Conservation (phyloP, 2,329 filamentous ascomycete genomes). For the Penicillium fuscoglaucum region DNA sequence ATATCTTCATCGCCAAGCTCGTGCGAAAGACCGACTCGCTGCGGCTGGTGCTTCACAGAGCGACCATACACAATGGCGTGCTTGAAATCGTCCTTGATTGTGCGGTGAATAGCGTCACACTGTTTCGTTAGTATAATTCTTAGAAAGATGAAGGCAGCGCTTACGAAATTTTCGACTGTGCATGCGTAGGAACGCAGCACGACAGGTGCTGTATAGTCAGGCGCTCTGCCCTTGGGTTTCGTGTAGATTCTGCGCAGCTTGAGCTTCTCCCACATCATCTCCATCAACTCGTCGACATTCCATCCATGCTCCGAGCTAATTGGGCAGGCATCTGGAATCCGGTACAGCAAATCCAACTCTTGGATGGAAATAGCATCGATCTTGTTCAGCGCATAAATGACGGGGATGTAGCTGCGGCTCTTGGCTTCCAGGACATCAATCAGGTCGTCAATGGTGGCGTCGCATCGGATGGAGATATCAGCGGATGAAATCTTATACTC, state of each 20-base stretch:
- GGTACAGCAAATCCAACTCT: slow-evolving; percentile 91
- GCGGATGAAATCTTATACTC: slow-evolving; percentile 97
- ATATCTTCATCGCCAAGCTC: slow-evolving; percentile 97
- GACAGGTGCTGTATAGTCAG: slow-evolving; percentile 88
- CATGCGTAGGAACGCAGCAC: slow-evolving; percentile 79
- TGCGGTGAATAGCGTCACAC: slow-evolving; percentile 97
- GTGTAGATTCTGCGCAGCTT: slow-evolving; percentile 91
- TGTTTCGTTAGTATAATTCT: slow-evolving; percentile 42
- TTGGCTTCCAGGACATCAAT: slow-evolving; percentile 96
- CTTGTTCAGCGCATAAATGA: slow-evolving; percentile 98
- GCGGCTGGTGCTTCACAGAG: slow-evolving; percentile 97
- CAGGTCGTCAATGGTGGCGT: slow-evolving; percentile 94
- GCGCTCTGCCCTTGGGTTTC: slow-evolving; percentile 92
- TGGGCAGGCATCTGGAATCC: slow-evolving; percentile 93
- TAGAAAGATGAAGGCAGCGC: slow-evolving; percentile 40
- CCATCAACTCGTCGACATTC: slow-evolving; percentile 96
- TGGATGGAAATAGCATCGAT: slow-evolving; percentile 98
- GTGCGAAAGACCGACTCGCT: slow-evolving; percentile 86
- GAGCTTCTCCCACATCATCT: slow-evolving; percentile 98
- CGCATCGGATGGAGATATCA: slow-evolving; percentile 95
- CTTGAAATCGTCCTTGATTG: slow-evolving; percentile 93
- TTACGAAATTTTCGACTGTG: slow-evolving; percentile 95
- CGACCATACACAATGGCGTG: slow-evolving; percentile 94
- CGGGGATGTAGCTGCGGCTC: slow-evolving; percentile 95
- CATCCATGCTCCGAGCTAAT: slow-evolving; percentile 97